A percentile compares a stretch with the other conserved stretches of the same genome.
phyloP scores from a whole-genome alignment of 352 stramenopile genomes.

The Peronospora farinosa region DNA sequence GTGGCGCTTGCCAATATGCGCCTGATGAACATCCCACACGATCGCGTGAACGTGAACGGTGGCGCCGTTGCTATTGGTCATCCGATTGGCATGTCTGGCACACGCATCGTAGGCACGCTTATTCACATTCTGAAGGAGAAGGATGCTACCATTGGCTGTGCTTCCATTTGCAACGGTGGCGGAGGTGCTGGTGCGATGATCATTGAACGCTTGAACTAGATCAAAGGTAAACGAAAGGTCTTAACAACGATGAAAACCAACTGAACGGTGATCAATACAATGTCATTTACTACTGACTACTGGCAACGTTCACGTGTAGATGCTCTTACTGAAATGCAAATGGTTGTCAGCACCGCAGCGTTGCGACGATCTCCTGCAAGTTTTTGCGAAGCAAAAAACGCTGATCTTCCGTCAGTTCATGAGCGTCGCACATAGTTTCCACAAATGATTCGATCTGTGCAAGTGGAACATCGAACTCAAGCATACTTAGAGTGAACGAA shows the following conservation, averaged over 20 bases:
- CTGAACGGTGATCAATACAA: conserved; percentile 12
- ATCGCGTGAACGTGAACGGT: conserved; percentile 95
- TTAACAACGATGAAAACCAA: conserved; percentile 2
- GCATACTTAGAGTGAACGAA: conserved; percentile 84
- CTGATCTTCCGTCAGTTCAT: conserved; percentile 82
- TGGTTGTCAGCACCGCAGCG: conserved; percentile 13
- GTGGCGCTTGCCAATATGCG: conserved; percentile 94
- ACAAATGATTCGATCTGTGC: conserved; percentile 80
- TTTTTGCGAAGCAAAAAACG: conserved; percentile 77
- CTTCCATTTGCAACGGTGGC: conserved; percentile 98
- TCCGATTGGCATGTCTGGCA: conserved; percentile 84
- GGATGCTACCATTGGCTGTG: conserved; percentile 92
- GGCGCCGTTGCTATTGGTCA: conserved; percentile 86
- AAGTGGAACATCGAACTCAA: conserved; percentile 79
- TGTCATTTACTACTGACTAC: conserved; percentile 13
- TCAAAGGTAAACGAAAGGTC: neutral
- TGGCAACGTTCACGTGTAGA: conserved; percentile 9
- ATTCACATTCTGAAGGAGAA: conserved; percentile 92
- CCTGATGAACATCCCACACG: conserved; percentile 89
- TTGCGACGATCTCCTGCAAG: conserved; percentile 64
- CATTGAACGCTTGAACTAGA: conserved; percentile 86
- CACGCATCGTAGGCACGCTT: conserved; percentile 92
- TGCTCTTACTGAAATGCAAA: conserved; percentile 9
- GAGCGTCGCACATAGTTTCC: conserved; percentile 82
- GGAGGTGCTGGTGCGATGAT: conserved; percentile 95